Evolutionary conservation across 73 alveolate species (phyloP).

Genomic region (Paramecium caudatum): DNA sequence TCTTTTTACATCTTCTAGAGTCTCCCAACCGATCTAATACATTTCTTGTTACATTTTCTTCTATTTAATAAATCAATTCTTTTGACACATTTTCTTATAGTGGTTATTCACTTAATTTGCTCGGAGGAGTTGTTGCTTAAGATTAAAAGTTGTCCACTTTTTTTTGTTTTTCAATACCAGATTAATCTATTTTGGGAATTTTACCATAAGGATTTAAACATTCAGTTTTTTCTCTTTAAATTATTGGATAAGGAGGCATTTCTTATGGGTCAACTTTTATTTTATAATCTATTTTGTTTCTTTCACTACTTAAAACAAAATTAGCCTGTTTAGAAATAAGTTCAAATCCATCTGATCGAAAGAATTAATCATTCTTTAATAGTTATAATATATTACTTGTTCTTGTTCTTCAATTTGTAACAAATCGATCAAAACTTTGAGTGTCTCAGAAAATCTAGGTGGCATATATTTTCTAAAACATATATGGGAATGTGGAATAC

Average conservation of each 20-base stretch:
- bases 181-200: too few relatives aligned
- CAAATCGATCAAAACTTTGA: not conserved
- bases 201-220: too few relatives aligned
- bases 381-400: not conserved
- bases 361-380: too few relatives aligned
- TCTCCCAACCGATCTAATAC: not conserved
- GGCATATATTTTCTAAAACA: slow-evolving; percentile 15
- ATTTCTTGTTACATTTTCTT: slow-evolving; percentile 5
- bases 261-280: not conserved
- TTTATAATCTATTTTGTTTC: not conserved
- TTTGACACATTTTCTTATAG: not conserved
- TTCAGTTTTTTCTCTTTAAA: not conserved
- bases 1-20: not conserved
- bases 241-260: slow-evolving; percentile 38
- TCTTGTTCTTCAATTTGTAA: slow-evolving; percentile 12
- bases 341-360: too few relatives aligned
- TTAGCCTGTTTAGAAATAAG: not conserved
- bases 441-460: not conserved
- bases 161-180: too few relatives aligned
- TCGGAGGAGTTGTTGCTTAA: not conserved
- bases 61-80: not conserved
- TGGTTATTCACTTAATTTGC: not conserved
- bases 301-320: not conserved
- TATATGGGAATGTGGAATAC: not conserved
- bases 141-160: too few relatives aligned